These are phyloP conservation scores for Trypanosoma brucei DNA, from an alignment of 208 protist species.

Conservation along the genomic window DNA sequence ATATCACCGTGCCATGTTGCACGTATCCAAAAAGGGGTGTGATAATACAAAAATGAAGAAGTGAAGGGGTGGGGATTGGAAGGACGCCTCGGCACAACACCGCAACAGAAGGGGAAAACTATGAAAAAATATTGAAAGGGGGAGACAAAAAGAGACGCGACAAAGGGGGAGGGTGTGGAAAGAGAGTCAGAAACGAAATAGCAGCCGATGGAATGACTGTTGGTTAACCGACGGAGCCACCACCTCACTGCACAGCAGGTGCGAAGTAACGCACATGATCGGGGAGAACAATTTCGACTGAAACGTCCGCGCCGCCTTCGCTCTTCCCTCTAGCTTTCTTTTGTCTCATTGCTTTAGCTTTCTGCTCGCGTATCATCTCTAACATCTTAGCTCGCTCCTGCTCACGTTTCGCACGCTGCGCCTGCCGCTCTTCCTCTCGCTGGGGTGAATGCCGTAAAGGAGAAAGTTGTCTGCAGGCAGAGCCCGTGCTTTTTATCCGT, in stretches of 20 bases:
- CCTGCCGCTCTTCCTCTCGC: conserved; percentile 34
- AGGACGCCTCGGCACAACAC: too few species aligned
- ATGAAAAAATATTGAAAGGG: too few species aligned
- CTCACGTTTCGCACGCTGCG: conserved; percentile 57
- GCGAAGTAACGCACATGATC: conserved; percentile 30
- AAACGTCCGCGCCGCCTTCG: conserved; percentile 22
- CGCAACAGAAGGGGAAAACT: too few species aligned
- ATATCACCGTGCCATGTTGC: too few species aligned
- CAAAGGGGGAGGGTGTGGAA: too few species aligned
- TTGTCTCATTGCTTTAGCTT: conserved; percentile 37
- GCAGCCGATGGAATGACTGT: too few species aligned
- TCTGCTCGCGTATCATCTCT: conserved; percentile 63
- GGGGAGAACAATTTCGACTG: conserved; percentile 63
- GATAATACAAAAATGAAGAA: too few species aligned
- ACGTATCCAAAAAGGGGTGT: too few species aligned
- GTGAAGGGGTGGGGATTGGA: too few species aligned
- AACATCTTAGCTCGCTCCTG: conserved; percentile 65
- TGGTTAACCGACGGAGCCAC: too few species aligned
- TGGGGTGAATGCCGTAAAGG: conserved; percentile 7
- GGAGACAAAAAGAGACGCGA: too few species aligned
- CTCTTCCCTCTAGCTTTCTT: conserved; percentile 35
- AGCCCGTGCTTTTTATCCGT: conserved; percentile 10
- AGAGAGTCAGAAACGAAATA: too few species aligned
- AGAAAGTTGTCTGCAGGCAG: conserved; percentile 10
- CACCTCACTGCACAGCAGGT: not conserved